Evolutionary conservation across 495 filamentous ascomycete species (phyloP).

Genomic region (Schizothecium vesticola): DNA sequence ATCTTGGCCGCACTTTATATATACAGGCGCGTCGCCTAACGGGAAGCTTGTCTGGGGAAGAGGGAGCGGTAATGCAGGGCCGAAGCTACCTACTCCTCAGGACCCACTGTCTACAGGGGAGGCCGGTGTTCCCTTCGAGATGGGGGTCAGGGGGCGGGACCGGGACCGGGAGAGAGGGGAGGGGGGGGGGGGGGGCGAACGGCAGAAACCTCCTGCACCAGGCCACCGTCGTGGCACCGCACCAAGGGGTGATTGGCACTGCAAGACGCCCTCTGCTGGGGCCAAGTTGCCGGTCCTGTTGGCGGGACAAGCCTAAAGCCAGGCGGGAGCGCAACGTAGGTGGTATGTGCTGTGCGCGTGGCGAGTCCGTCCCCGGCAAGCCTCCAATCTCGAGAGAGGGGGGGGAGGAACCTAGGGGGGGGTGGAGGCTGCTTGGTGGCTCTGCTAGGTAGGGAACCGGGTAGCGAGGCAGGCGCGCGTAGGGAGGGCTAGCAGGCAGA

Average conservation of each 20-base stretch:
- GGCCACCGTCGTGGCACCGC: constrained; percentile 28
- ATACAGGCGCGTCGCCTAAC: constrained; percentile 22
- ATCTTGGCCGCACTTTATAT: constrained; percentile 47
- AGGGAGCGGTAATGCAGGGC: constrained; percentile 33
- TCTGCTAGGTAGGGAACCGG: not conserved
- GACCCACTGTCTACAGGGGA: constrained; percentile 16
- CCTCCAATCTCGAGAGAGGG: constrained; percentile 24
- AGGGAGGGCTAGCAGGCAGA: constrained; percentile 11
- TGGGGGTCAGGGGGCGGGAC: constrained; percentile 18
- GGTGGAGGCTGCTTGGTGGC: not conserved
- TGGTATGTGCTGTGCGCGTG: constrained; percentile 18
- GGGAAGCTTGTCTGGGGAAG: constrained; percentile 14
- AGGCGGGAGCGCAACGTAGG: constrained; percentile 8
- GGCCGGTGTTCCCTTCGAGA: constrained; percentile 12
- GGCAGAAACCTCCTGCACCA: constrained; percentile 25
- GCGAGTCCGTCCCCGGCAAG: constrained; percentile 11
- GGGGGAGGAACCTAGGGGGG: not conserved
- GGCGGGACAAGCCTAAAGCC: constrained; percentile 15
- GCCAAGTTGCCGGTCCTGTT: constrained; percentile 8
- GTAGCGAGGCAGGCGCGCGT: constrained; percentile 13
- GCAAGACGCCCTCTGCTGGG: constrained; percentile 18
- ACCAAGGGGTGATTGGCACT: constrained; percentile 26
- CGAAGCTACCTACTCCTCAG: constrained; percentile 23
- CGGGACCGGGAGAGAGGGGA: no score
- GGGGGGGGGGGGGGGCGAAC: not conserved